Conservation (phyloP, 2,329 filamentous ascomycete genomes). For the Dothideomycetes sp. region DNA sequence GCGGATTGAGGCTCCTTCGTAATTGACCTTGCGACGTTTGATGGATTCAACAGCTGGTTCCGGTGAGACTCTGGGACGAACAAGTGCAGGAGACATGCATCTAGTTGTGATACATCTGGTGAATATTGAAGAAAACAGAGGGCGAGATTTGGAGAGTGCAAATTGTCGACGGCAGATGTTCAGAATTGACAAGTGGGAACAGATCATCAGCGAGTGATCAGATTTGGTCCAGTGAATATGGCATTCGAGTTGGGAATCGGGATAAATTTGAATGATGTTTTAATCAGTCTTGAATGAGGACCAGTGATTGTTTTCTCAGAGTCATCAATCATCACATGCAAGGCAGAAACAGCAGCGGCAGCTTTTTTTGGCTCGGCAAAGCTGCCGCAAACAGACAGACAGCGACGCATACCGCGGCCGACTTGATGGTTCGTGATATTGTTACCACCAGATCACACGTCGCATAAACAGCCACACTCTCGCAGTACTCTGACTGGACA, state of each 20-base stretch:
- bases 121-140: neutral
- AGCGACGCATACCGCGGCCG: too few species aligned
- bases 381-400: conserved; percentile 7
- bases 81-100: conserved; percentile 26
- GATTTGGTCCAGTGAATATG: too few species aligned
- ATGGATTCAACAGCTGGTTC: conserved; percentile 1
- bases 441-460: too few species aligned
- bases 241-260: too few species aligned
- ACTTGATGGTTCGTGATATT: too few species aligned
- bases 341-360: too few species aligned
- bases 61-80: conserved; percentile 21
- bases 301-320: too few species aligned
- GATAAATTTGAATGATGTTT: neutral
- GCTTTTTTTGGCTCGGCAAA: conserved; percentile 12
- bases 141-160: neutral
- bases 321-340: conserved; percentile 12
- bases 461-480: too few species aligned
- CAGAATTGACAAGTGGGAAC: neutral
- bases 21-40: conserved; percentile 23
- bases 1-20: neutral
- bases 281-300: neutral
- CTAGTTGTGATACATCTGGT: conserved; percentile 1
- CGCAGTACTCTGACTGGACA: too few species aligned
- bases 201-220: neutral
- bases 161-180: neutral